Conservation (phyloP, 148 eudicot species). For the Camellia lanceoleosa region DNA sequence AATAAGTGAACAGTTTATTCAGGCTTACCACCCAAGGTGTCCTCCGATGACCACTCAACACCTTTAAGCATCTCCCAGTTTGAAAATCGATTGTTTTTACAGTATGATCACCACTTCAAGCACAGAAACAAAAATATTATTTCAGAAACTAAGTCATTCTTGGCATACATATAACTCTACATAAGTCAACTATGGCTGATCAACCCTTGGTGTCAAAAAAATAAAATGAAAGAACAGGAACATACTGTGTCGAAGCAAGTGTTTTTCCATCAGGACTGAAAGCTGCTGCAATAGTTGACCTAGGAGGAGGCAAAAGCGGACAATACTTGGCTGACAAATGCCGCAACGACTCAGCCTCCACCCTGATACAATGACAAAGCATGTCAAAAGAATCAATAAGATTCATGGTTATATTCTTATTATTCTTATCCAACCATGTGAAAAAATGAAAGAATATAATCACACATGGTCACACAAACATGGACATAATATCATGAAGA, state of each 20-base stretch:
- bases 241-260: constrained; percentile 95
- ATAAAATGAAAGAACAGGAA: constrained; percentile 15
- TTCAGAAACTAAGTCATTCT: neutral
- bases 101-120: constrained; percentile 90
- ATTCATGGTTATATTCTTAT: neutral
- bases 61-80: constrained; percentile 84
- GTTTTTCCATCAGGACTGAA: constrained; percentile 91
- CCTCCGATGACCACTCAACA: constrained; percentile 88
- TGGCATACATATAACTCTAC: neutral
- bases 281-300: constrained; percentile 97
- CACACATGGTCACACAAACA: neutral
- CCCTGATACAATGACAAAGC: constrained; percentile 46
- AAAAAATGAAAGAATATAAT: neutral
- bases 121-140: constrained; percentile 11
- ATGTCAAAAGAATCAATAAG: neutral
- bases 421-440: neutral
- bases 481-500: neutral
- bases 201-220: neutral
- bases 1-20: neutral
- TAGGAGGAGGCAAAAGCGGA: constrained; percentile 82
- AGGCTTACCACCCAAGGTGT: constrained; percentile 99
- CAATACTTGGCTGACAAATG: constrained; percentile 89
- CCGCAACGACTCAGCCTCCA: constrained; percentile 75
- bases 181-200: neutral
- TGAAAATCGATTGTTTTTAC: constrained; percentile 81